Percentiles rank a stretch among this genome's conserved stretches.
phyloP scores from a whole-genome alignment of 2,329 filamentous ascomycete species.

The Talaromyces sp. region DNA sequence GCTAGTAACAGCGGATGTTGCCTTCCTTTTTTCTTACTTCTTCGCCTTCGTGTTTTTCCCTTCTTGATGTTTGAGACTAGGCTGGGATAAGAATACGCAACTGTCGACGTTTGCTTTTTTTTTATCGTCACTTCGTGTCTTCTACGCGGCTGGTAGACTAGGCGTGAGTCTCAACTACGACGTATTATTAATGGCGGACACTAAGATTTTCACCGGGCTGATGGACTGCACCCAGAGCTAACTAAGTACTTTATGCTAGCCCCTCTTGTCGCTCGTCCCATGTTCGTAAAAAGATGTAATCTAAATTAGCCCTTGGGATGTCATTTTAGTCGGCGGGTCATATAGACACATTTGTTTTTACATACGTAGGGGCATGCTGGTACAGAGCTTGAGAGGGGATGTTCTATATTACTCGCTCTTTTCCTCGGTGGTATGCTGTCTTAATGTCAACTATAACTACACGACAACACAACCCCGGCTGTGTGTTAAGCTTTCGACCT shows the following conservation, averaged over 20 bases:
- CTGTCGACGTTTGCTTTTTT: neutral
- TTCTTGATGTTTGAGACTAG: neutral
- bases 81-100: neutral
- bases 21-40: neutral
- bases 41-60: neutral
- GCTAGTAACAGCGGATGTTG: neutral
- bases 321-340: constrained; percentile 6
- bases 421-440: neutral
- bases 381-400: neutral
- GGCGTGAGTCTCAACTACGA: neutral
- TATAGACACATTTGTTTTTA: constrained; percentile 1
- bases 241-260: neutral
- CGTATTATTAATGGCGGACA: neutral
- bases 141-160: neutral
- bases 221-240: neutral
- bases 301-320: neutral
- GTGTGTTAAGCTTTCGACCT: neutral
- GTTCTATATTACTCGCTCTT: constrained; percentile 3
- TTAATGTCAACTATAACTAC: neutral
- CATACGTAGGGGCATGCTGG: neutral
- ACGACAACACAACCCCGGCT: neutral
- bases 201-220: neutral
- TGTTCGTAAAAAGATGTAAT: neutral
- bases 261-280: constrained; percentile 2
- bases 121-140: neutral